phyloP scores from a whole-genome alignment of 129 eudicot species.

The Centaurea solstitialis region DNA sequence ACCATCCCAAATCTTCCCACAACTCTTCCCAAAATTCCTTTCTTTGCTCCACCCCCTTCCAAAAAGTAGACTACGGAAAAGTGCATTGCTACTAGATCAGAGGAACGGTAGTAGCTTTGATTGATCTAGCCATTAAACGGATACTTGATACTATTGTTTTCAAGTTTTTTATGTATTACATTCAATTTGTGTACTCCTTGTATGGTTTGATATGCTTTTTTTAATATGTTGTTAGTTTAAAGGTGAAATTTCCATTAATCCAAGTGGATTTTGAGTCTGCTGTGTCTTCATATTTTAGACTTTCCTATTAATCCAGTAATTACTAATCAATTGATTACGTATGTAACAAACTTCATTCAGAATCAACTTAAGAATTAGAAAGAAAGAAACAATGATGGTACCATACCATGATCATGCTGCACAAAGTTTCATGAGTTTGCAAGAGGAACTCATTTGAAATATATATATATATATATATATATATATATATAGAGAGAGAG shows the following conservation, averaged over 20 bases:
- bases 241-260: not conserved
- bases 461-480: not conserved
- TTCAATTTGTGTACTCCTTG: not conserved
- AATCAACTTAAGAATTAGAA: not conserved
- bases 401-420: not conserved
- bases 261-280: no score
- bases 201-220: not conserved
- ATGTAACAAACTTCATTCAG: no score
- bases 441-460: not conserved
- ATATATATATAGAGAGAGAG: no score
- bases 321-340: no score
- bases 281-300: no score
- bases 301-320: no score
- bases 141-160: not conserved
- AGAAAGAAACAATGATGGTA: no score
- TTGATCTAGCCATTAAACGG: not conserved
- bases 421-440: not conserved
- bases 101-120: not conserved
- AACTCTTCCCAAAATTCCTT: not conserved
- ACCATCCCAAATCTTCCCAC: not conserved
- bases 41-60: slow-evolving; percentile 1
- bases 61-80: not conserved
- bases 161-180: not conserved
- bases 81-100: not conserved
- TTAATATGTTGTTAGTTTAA: not conserved